Percentiles rank a stretch among this genome's conserved stretches.
These are phyloP conservation scores for Cercospora sp. DNA, from an alignment of 2,329 filamentous ascomycete genomes.

Conservation along the genomic window DNA sequence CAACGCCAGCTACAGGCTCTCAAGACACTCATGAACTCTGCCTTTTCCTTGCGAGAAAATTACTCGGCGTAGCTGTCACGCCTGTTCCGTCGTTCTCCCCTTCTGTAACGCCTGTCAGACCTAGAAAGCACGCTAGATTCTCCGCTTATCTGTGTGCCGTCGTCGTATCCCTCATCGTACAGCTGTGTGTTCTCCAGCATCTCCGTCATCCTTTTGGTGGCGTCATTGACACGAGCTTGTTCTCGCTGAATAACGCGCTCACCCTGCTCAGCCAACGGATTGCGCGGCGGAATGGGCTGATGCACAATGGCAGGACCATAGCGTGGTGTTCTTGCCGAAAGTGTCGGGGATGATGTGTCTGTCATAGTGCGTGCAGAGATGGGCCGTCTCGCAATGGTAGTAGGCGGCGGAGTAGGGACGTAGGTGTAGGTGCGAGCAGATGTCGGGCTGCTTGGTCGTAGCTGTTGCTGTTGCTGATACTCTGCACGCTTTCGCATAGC, in stretches of 20 bases:
- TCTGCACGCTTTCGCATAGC: slow-evolving; percentile 1
- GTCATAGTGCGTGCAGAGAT: slow-evolving; percentile 16
- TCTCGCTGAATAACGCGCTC: slow-evolving; percentile 13
- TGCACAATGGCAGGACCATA: slow-evolving; percentile 13
- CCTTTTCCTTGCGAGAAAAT: neutral
- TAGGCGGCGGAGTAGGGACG: slow-evolving; percentile 1
- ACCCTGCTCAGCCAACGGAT: slow-evolving; percentile 16
- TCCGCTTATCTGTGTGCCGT: neutral
- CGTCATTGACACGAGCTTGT: slow-evolving; percentile 8
- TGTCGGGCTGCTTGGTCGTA: neutral
- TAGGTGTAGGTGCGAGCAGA: slow-evolving; percentile 11
- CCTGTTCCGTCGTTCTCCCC: neutral
- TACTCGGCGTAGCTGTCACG: neutral
- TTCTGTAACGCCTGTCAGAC: neutral
- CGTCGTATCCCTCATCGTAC: slow-evolving; percentile 9
- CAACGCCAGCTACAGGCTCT: too few species aligned
- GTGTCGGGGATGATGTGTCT: slow-evolving; percentile 1
- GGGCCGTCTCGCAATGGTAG: neutral
- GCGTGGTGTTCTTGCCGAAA: slow-evolving; percentile 11
- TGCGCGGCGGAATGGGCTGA: slow-evolving; percentile 11
- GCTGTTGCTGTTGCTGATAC: slow-evolving; percentile 2
- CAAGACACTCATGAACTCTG: too few species aligned
- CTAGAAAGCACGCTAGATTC: neutral
- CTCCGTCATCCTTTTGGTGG: neutral
- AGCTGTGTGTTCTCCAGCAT: neutral